Evolutionary conservation across 2,329 filamentous ascomycete species (phyloP).

Genomic region (Beauveria caledonica): DNA sequence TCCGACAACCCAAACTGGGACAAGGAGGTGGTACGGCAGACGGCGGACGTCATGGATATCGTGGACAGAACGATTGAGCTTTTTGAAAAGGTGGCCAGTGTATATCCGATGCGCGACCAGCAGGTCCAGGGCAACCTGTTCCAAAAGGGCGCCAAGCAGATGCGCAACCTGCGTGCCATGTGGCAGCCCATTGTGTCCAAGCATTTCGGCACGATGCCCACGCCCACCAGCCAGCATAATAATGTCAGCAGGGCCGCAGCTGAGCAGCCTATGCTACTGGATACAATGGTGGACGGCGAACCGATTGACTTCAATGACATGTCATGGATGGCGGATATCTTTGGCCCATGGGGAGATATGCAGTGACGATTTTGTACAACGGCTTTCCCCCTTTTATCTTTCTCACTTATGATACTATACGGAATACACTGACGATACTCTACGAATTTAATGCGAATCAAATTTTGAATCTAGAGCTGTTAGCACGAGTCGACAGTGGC

Average conservation of each 20-base stretch:
- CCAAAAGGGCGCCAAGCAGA: conserved; percentile 26
- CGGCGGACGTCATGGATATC: conserved; percentile 27
- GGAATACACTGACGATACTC: neutral
- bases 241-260: conserved; percentile 4
- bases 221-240: conserved; percentile 20
- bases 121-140: conserved; percentile 24
- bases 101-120: conserved; percentile 22
- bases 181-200: conserved; percentile 29
- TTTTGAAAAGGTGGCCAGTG: conserved; percentile 20
- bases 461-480: neutral
- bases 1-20: conserved; percentile 35
- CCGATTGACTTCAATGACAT: conserved; percentile 27
- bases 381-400: neutral
- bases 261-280: conserved; percentile 14
- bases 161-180: conserved; percentile 24
- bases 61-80: conserved; percentile 27
- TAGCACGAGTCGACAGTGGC: neutral
- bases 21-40: conserved; percentile 26
- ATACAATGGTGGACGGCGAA: conserved; percentile 15
- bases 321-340: conserved; percentile 30
- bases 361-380: conserved; percentile 13
- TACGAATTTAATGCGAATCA: neutral
- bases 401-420: neutral
- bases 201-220: conserved; percentile 22
- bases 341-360: conserved; percentile 31